phyloP scores from a whole-genome alignment of 345 rosid genomes.

The Eutrema yunnanense region DNA sequence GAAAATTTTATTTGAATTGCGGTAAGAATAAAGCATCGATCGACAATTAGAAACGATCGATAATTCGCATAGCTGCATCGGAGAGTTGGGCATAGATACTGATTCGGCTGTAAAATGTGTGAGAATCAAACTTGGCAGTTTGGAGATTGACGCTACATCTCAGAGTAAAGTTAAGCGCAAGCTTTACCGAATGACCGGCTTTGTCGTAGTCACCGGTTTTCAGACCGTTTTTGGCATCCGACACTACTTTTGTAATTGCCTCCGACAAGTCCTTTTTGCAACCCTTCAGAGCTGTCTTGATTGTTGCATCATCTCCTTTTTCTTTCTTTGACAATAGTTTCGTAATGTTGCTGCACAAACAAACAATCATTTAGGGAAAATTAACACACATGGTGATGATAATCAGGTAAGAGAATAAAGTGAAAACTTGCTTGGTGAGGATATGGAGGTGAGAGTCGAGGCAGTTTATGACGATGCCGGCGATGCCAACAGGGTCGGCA shows the following conservation, averaged over 20 bases:
- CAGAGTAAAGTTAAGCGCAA: background rate
- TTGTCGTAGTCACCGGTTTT: background rate
- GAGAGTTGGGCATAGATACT: constrained; percentile 14
- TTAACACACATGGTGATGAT: too few relatives aligned
- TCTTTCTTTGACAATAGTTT: background rate
- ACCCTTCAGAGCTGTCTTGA: background rate
- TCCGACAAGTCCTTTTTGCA: background rate
- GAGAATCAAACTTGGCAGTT: background rate
- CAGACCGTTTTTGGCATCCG: background rate
- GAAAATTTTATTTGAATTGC: background rate
- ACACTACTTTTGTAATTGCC: background rate
- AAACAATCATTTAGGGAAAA: too few relatives aligned
- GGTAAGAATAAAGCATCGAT: background rate
- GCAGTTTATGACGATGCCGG: constrained; percentile 5
- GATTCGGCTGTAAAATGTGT: background rate
- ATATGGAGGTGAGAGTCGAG: constrained; percentile 9
- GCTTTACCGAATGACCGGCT: background rate
- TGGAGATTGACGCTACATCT: background rate
- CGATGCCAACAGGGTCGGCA: constrained; percentile 3
- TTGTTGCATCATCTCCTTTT: background rate
- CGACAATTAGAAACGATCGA: constrained; percentile 4
- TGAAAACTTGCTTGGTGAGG: constrained; percentile 11
- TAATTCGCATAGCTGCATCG: constrained; percentile 6
- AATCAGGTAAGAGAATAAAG: background rate
- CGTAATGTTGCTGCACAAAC: background rate